A percentile compares a stretch with the other conserved stretches of the same genome.
Conservation (phyloP, 345 rosid species). For the Gossypium stocksii region DNA sequence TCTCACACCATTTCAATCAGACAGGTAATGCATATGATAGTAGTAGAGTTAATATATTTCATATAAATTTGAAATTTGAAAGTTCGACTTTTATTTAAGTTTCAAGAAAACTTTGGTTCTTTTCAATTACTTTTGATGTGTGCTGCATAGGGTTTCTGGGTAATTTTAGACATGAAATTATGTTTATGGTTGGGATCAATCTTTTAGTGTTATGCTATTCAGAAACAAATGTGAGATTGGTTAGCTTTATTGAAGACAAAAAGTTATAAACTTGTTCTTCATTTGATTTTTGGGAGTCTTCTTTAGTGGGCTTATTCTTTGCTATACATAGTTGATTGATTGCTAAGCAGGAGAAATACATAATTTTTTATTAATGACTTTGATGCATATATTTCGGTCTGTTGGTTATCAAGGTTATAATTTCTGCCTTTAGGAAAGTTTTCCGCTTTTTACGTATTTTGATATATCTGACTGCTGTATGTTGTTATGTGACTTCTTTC, state of each 20-base stretch:
- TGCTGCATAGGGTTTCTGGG: neutral
- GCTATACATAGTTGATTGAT: neutral
- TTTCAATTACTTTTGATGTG: neutral
- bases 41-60: neutral
- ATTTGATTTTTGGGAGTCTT: neutral
- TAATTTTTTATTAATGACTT: neutral
- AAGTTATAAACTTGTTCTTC: neutral
- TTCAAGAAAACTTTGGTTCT: neutral
- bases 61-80: neutral
- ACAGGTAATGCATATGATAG: conserved; percentile 36
- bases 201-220: neutral
- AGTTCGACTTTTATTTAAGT: neutral
- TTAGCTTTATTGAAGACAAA: neutral
- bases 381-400: neutral
- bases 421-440: neutral
- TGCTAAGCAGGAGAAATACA: neutral
- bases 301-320: neutral
- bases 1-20: conserved; percentile 46
- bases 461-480: neutral
- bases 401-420: neutral
- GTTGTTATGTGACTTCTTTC: neutral
- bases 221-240: neutral
- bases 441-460: neutral
- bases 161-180: neutral
- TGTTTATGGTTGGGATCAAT: neutral